phyloP scores from a whole-genome alignment of 1,284 basidiomycete species.

The Lignosus rhinocerotis region DNA sequence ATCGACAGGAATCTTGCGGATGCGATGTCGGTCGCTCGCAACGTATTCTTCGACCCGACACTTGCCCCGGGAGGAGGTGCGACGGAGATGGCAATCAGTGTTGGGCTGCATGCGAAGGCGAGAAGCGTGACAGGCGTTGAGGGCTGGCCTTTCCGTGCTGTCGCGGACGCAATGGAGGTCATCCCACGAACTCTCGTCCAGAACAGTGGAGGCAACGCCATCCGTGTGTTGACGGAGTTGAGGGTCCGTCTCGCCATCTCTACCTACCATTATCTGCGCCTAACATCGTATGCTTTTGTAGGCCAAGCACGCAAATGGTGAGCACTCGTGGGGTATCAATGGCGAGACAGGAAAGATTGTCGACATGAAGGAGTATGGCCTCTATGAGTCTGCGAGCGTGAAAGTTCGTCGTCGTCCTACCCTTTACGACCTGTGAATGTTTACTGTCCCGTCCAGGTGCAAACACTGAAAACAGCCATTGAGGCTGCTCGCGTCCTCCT shows the following conservation, averaged over 20 bases:
- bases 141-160: slow-evolving; percentile 88
- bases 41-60: slow-evolving; percentile 93
- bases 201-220: slow-evolving; percentile 95
- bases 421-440: background rate
- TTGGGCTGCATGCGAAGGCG: slow-evolving; percentile 85
- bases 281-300: slow-evolving; percentile 29
- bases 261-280: background rate
- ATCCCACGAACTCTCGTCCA: slow-evolving; percentile 95
- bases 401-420: slow-evolving; percentile 54
- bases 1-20: slow-evolving; percentile 97
- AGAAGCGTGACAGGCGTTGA: slow-evolving; percentile 82
- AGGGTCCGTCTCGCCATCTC: slow-evolving; percentile 45
- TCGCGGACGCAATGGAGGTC: slow-evolving; percentile 96
- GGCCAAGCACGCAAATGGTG: slow-evolving; percentile 94
- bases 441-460: slow-evolving; percentile 55
- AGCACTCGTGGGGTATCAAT: slow-evolving; percentile 91
- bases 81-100: slow-evolving; percentile 96
- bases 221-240: slow-evolving; percentile 89
- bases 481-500: slow-evolving; percentile 90
- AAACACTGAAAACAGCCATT: slow-evolving; percentile 96
- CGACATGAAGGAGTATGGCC: slow-evolving; percentile 93
- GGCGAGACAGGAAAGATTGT: slow-evolving; percentile 94
- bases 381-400: slow-evolving; percentile 95
- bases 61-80: slow-evolving; percentile 95
- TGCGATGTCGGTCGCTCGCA: slow-evolving; percentile 96